Percentiles rank a stretch among this genome's conserved stretches.
Conservation (phyloP, 305 asterid genomes). For the Solanum aculeatissimum region DNA sequence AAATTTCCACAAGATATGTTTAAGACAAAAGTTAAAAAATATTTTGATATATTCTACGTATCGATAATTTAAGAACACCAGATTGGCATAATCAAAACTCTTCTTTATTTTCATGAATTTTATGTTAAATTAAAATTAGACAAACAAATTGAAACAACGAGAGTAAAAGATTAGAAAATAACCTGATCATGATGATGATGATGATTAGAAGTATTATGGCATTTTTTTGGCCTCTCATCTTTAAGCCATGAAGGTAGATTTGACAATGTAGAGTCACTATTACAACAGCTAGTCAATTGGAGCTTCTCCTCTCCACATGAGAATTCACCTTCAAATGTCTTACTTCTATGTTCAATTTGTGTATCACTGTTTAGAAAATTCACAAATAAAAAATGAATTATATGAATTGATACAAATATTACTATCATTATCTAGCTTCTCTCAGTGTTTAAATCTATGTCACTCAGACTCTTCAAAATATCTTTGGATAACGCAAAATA, state of each 20-base stretch:
- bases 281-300: neutral
- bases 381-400: neutral
- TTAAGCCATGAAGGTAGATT: conserved; percentile 80
- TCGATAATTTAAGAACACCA: neutral
- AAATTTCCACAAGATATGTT: too few relatives aligned
- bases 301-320: neutral
- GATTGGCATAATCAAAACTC: neutral
- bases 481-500: too few relatives aligned
- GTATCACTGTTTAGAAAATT: neutral
- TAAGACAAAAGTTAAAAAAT: neutral
- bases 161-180: neutral
- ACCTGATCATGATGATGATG: conserved; percentile 34
- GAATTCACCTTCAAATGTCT: neutral
- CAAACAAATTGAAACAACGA: neutral
- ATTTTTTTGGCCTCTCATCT: conserved; percentile 33
- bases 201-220: neutral
- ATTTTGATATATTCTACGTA: neutral
- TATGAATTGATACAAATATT: neutral
- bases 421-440: neutral
- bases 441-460: neutral
- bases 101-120: neutral
- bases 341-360: neutral
- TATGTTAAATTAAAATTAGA: neutral
- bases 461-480: neutral
- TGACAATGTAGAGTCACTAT: conserved; percentile 27